Evolutionary conservation across 2,329 filamentous ascomycete species (phyloP).

Genomic region (Raffaelea ambrosiae): DNA sequence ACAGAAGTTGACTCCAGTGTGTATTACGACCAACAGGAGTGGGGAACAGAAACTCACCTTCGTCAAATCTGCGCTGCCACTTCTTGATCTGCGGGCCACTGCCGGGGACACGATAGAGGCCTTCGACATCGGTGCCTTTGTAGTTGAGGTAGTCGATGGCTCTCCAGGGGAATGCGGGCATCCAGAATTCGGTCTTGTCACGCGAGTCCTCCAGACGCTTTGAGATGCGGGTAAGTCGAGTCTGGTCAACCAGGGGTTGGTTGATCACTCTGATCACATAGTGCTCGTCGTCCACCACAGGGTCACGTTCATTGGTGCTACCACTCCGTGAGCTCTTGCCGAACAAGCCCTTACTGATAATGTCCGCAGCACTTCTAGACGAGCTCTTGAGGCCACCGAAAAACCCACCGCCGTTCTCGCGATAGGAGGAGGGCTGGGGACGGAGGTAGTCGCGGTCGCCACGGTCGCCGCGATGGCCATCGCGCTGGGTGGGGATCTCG

Average conservation of each 20-base stretch:
- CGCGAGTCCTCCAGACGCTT: constrained; percentile 78
- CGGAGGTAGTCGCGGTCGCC: constrained; percentile 39
- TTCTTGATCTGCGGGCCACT: constrained; percentile 86
- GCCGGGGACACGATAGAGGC: constrained; percentile 84
- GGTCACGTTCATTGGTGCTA: constrained; percentile 57
- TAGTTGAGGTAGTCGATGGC: constrained; percentile 96
- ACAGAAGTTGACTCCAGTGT: too few species aligned
- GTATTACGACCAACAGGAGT: background rate
- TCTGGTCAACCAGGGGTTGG: constrained; percentile 77
- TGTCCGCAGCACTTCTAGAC: constrained; percentile 67
- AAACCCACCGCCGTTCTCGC: constrained; percentile 56
- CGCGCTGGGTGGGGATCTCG: constrained; percentile 24
- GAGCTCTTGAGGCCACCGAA: constrained; percentile 67
- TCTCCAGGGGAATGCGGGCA: constrained; percentile 91
- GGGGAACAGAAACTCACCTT: constrained; percentile 44
- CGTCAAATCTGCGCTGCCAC: constrained; percentile 87
- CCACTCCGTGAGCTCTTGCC: constrained; percentile 68
- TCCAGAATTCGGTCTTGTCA: constrained; percentile 98
- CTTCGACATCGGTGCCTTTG: constrained; percentile 88
- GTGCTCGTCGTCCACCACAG: constrained; percentile 66
- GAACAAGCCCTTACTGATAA: constrained; percentile 75
- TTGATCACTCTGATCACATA: constrained; percentile 83
- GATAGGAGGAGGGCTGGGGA: constrained; percentile 45
- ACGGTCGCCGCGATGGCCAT: constrained; percentile 13
- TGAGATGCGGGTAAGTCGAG: constrained; percentile 82